Evolutionary conservation across 2,329 filamentous ascomycete species (phyloP), one percentile per base, ranked within the genome.

Genomic region (Teratosphaeriaceae sp.): DNA sequence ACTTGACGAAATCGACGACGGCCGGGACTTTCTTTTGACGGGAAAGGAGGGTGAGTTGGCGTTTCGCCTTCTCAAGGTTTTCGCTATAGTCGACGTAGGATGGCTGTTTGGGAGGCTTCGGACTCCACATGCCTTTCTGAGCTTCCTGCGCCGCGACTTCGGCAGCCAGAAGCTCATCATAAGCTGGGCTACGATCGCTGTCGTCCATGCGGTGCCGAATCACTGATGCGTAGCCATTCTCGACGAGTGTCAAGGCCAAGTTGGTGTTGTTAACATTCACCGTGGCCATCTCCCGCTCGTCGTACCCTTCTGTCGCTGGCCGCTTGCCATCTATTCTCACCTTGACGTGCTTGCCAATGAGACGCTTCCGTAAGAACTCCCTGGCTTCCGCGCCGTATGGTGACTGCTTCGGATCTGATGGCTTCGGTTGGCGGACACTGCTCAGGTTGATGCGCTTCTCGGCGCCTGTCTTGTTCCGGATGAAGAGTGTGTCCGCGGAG

Each of bases 1-100:
- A 86, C 69, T 97, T 96, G 72, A 94, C 92, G 65, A 94, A 98
- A 65, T 98, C 92, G 31, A 98, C 88, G 54, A 98, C 76, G 9
- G 85, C 92, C 6, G 92, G 88, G 3, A 97, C 83, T 66, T 86
- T 90, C 74, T 88, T 90, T 65, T 96, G 89, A 42, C 90, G 80
- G 48, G 92, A 86, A 23, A 98, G 76, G 18, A 88, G 82, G 9
- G 86, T 85, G 27, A 94, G 76, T 65, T 95, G 88, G 42, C 95
- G 83, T 76, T 96, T 97, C 50, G 92, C 92, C 69, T 96, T 95
- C 64, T 97, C 90, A 5, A 90, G 70, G 47, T 78, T 89, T 65
- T 97, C 92, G 4, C 89, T 96, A 60, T 90, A 88, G 64, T 98
- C 92, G 34, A 84, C 77, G 62, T 86, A 92, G 61, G 84, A 79